These are phyloP conservation scores for Juncus inflexus DNA, from an alignment of 176 grass and related monocot species.

Conservation along the genomic window DNA sequence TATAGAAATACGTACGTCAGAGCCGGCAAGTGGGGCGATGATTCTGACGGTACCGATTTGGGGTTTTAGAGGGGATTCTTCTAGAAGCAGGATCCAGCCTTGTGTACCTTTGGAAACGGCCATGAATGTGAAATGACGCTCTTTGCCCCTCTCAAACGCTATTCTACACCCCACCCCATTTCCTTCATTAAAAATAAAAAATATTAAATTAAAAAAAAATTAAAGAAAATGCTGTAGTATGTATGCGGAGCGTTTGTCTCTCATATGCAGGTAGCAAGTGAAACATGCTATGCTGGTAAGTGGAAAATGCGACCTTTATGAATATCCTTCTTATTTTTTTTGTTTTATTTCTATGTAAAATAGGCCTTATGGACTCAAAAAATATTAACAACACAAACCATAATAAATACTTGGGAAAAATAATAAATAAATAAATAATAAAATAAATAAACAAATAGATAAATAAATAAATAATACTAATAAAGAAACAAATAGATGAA, in stretches of 20 bases:
- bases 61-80: slow-evolving; percentile 76
- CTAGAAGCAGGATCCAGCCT: slow-evolving; percentile 93
- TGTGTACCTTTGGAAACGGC: slow-evolving; percentile 55
- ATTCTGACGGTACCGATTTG: slow-evolving; percentile 67
- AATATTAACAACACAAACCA: slow-evolving; percentile 14
- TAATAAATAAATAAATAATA: slow-evolving; percentile 8
- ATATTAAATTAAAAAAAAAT: slow-evolving; percentile 21
- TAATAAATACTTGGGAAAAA: slow-evolving; percentile 12
- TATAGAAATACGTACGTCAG: slow-evolving; percentile 60
- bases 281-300: too few species aligned
- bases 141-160: slow-evolving; percentile 98
- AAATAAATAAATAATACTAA: too few species aligned
- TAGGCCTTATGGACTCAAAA: too few species aligned
- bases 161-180: slow-evolving; percentile 86
- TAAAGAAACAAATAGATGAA: slow-evolving; percentile 10
- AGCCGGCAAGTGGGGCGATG: slow-evolving; percentile 79
- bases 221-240: neutral
- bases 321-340: too few species aligned
- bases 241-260: too few species aligned
- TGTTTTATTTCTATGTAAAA: too few species aligned
- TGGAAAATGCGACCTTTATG: too few species aligned
- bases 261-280: too few species aligned
- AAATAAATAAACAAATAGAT: too few species aligned
- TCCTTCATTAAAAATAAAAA: slow-evolving; percentile 40
- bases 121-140: slow-evolving; percentile 83